Percentiles rank a stretch among this genome's conserved stretches.
Conservation (phyloP, 169 alveolate species). For the Plasmodium falciparum region DNA sequence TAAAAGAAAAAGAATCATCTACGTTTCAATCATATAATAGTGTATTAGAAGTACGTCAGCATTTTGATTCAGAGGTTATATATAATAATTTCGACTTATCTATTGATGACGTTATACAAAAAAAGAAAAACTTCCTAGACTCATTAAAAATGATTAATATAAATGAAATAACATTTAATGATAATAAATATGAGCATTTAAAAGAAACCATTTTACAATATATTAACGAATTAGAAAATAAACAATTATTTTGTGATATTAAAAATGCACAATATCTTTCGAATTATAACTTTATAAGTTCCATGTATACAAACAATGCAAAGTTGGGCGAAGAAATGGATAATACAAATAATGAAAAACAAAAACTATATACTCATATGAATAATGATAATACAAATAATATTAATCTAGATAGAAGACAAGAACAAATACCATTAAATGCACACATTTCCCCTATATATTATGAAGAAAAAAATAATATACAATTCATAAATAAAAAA, state of each 20-base stretch:
- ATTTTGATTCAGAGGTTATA: conserved; percentile 43
- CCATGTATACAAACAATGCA: conserved; percentile 26
- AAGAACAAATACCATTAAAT: background rate
- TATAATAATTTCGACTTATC: conserved; percentile 54
- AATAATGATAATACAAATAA: background rate
- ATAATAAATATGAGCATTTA: conserved; percentile 33
- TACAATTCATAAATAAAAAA: background rate
- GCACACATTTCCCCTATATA: background rate
- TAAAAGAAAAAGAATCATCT: conserved; percentile 23
- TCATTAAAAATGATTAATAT: conserved; percentile 43
- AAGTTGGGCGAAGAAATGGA: background rate
- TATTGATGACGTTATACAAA: conserved; percentile 33
- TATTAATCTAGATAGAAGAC: background rate
- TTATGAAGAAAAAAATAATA: background rate
- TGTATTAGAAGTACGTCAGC: conserved; percentile 25
- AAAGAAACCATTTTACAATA: conserved; percentile 25
- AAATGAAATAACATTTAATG: conserved; percentile 23
- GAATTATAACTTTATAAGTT: conserved; percentile 38
- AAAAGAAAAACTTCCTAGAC: conserved; percentile 50
- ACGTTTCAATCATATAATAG: conserved; percentile 38
- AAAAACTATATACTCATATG: no score
- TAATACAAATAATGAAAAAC: background rate
- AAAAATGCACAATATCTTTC: conserved; percentile 11
- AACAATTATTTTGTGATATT: conserved; percentile 8
- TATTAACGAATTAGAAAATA: conserved; percentile 48